Percentiles rank a stretch among this genome's conserved stretches.
These are phyloP conservation scores for Trichoderma hamatum DNA, from an alignment of 2,329 filamentous ascomycete genomes.

Conservation along the genomic window DNA sequence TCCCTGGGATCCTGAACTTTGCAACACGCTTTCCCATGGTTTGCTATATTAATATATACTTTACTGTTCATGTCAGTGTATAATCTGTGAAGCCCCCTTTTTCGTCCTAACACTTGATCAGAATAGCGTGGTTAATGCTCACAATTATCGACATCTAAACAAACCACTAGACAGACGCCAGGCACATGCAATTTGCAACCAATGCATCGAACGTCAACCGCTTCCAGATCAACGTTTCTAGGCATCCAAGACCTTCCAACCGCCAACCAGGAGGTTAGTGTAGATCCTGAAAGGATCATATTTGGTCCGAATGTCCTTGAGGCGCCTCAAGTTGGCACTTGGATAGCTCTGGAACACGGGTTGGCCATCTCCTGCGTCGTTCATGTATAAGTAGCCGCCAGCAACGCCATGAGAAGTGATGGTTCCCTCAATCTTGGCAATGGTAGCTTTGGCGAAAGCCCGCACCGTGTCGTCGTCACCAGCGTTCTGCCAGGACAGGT, in stretches of 20 bases:
- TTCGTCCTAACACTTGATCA: neutral
- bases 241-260: constrained; percentile 9
- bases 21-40: neutral
- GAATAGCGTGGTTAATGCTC: neutral
- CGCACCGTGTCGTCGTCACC: constrained; percentile 1
- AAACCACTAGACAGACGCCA: constrained; percentile 5
- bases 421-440: neutral
- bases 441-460: constrained; percentile 1
- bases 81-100: neutral
- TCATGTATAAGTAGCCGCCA: constrained; percentile 9
- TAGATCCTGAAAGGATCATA: constrained; percentile 4
- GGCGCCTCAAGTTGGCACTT: constrained; percentile 11
- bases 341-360: constrained; percentile 1
- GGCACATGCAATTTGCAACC: constrained; percentile 4
- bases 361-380: constrained; percentile 7
- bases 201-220: constrained; percentile 4
- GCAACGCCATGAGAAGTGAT: neutral
- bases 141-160: constrained; percentile 1
- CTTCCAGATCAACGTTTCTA: constrained; percentile 6
- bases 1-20: neutral
- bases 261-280: constrained; percentile 11
- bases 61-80: neutral
- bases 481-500: constrained; percentile 4
- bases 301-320: constrained; percentile 9
- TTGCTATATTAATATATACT: neutral